Percentiles rank a stretch among this genome's conserved stretches.
Conservation (phyloP, 116 monocot species). For the Papilionanthe hybrid region DNA sequence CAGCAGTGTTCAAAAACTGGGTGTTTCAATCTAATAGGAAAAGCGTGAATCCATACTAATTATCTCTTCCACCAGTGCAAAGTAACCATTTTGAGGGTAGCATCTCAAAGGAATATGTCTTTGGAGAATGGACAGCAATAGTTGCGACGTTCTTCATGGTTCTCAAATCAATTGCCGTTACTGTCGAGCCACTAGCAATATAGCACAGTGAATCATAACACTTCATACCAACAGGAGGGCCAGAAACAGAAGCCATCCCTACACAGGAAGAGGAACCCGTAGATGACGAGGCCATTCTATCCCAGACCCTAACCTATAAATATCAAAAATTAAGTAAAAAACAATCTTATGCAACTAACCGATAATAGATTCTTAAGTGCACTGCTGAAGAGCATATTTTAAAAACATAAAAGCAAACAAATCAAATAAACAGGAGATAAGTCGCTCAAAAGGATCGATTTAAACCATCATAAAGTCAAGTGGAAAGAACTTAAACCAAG, state of each 20-base stretch:
- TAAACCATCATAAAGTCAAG: too few relatives aligned
- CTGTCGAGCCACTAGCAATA: slow-evolving; percentile 52
- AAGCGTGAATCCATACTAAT: slow-evolving; percentile 23
- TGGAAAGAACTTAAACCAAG: too few relatives aligned
- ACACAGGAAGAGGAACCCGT: slow-evolving; percentile 72
- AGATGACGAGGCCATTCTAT: slow-evolving; percentile 33
- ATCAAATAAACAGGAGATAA: too few relatives aligned
- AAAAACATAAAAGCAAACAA: too few relatives aligned
- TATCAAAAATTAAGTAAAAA: not conserved
- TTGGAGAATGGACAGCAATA: slow-evolving; percentile 25
- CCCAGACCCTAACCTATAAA: slow-evolving; percentile 74
- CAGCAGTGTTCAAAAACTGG: not conserved
- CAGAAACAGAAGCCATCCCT: slow-evolving; percentile 49
- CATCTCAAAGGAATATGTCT: slow-evolving; percentile 56
- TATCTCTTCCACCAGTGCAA: slow-evolving; percentile 67
- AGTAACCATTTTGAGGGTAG: slow-evolving; percentile 55
- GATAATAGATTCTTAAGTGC: too few relatives aligned
- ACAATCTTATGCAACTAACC: too few relatives aligned
- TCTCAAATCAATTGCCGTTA: slow-evolving; percentile 64
- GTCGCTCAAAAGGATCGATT: too few relatives aligned
- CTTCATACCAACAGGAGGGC: slow-evolving; percentile 52
- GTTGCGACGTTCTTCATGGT: slow-evolving; percentile 57
- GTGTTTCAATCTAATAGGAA: not conserved
- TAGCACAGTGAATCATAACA: slow-evolving; percentile 70
- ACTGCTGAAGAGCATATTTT: too few relatives aligned